Evolutionary conservation across 345 rosid species (phyloP).

Genomic region (Eucalyptus cloeziana): DNA sequence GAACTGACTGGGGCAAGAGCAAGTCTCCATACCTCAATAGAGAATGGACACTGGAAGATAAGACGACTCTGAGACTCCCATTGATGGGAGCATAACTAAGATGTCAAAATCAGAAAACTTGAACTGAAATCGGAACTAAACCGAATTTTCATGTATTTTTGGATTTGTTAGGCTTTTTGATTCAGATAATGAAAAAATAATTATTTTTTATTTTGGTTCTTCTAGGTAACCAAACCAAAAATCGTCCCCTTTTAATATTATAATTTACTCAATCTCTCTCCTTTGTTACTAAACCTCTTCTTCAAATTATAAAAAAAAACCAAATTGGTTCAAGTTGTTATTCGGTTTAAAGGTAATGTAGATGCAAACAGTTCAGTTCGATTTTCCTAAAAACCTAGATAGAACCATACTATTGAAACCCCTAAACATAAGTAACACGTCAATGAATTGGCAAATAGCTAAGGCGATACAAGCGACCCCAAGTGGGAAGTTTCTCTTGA

Average conservation of each 20-base stretch:
- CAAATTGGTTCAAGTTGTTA: accelerated
- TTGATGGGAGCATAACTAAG: not conserved
- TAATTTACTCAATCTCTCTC: not conserved
- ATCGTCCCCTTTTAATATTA: not conserved
- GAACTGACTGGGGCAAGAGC: not conserved
- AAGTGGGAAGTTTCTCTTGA: not conserved
- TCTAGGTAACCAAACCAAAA: accelerated
- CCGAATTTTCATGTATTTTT: accelerated
- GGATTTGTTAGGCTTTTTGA: accelerated
- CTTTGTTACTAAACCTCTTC: not conserved
- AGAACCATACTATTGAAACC: accelerated
- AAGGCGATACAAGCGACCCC: not conserved
- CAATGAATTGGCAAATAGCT: not conserved
- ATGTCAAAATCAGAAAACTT: not conserved
- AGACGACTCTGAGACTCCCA: not conserved
- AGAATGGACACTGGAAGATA: not conserved
- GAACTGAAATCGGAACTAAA: accelerated
- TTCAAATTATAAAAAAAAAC: no score
- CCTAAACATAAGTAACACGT: accelerated
- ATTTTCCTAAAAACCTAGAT: accelerated
- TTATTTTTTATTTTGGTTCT: not conserved
- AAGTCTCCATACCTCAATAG: not conserved
- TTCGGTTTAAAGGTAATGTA: no score
- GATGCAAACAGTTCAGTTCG: accelerated
- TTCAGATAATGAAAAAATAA: accelerated